Percentiles rank a stretch among this genome's conserved stretches.
phyloP scores from a whole-genome alignment of 2,329 filamentous ascomycete species.

The Sporothrix sp. region DNA sequence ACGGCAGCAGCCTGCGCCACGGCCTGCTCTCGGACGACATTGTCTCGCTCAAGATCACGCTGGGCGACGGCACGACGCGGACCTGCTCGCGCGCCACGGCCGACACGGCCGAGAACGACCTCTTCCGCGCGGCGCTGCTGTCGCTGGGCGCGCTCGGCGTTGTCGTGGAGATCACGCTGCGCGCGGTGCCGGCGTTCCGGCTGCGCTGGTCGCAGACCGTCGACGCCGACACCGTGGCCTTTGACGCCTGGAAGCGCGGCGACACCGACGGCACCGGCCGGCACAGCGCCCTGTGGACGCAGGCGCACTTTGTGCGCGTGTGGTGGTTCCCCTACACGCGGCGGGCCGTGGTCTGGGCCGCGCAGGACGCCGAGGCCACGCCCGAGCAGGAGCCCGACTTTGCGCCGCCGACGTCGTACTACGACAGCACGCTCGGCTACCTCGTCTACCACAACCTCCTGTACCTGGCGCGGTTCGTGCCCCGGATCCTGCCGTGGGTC shows the following conservation, averaged over 20 bases:
- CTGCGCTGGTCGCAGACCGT: constrained; percentile 79
- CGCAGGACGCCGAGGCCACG: constrained; percentile 62
- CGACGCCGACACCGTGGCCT: constrained; percentile 55
- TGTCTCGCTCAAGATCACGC: constrained; percentile 63
- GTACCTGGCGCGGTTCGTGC: constrained; percentile 66
- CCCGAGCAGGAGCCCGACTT: constrained; percentile 24
- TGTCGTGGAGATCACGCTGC: constrained; percentile 79
- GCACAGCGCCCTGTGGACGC: constrained; percentile 62
- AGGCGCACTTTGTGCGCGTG: constrained; percentile 79
- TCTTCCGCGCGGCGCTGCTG: constrained; percentile 81
- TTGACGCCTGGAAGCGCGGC: constrained; percentile 62
- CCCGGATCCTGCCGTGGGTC: constrained; percentile 71
- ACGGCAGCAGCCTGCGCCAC: constrained; percentile 77
- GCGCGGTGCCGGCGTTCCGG: constrained; percentile 70
- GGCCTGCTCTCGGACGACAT: constrained; percentile 77
- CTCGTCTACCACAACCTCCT: constrained; percentile 88
- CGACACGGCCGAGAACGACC: constrained; percentile 53
- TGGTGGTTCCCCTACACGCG: constrained; percentile 97
- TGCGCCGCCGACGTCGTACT: constrained; percentile 60
- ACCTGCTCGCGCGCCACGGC: constrained; percentile 52
- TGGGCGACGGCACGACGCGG: constrained; percentile 67
- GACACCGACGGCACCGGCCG: constrained; percentile 57
- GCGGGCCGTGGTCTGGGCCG: constrained; percentile 80
- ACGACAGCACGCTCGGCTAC: constrained; percentile 73
- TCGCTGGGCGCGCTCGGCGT: constrained; percentile 86